phyloP scores from a whole-genome alignment of 805 yeast species.

The Metschnikowia continentalis region DNA sequence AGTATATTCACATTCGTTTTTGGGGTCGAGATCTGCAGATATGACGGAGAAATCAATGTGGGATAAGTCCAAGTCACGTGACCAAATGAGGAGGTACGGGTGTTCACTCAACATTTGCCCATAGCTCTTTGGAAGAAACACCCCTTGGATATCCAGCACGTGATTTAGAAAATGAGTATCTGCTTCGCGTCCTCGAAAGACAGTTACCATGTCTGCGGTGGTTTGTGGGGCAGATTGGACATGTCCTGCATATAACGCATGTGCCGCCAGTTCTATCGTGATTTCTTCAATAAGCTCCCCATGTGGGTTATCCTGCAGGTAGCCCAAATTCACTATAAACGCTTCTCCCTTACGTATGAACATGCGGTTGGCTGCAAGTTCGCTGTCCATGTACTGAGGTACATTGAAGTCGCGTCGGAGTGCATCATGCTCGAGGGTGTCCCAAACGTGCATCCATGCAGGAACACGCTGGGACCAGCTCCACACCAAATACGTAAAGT shows the following conservation, averaged over 20 bases:
- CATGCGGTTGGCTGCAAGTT: conserved; percentile 11
- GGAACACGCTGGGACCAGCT: not conserved
- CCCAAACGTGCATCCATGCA: conserved; percentile 14
- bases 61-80: conserved; percentile 7
- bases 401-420: conserved; percentile 14
- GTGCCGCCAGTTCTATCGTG: conserved; percentile 5
- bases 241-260: not conserved
- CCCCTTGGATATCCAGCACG: conserved; percentile 7
- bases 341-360: conserved; percentile 7
- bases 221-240: not conserved
- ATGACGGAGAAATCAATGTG: conserved; percentile 2
- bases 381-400: conserved; percentile 11
- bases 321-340: conserved; percentile 3
- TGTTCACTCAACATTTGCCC: not conserved
- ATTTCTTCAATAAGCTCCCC: conserved; percentile 13
- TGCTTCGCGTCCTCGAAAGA: not conserved
- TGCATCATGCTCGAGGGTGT: conserved; percentile 14
- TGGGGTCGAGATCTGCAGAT: not conserved
- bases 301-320: conserved; percentile 10
- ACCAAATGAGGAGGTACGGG: conserved; percentile 8
- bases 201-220: not conserved
- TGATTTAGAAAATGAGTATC: conserved; percentile 6
- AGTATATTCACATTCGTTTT: not conserved
- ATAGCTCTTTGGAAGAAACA: conserved; percentile 6
- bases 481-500: conserved; percentile 13